These are phyloP conservation scores for Neurospora terricola DNA, from an alignment of 495 filamentous ascomycete genomes.

Conservation along the genomic window DNA sequence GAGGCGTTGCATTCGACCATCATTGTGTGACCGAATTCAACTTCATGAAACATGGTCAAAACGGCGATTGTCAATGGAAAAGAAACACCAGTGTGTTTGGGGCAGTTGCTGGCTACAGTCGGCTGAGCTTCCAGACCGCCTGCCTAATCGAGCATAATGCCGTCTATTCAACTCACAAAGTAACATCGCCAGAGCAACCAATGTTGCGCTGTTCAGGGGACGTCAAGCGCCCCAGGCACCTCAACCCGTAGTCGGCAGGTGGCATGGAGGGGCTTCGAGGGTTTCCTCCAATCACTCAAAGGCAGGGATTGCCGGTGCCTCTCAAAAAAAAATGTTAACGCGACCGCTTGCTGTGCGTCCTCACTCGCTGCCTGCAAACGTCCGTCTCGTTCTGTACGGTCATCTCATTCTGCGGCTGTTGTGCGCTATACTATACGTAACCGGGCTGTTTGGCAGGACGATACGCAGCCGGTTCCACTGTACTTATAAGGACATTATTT, in stretches of 20 bases:
- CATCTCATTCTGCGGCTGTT: background rate
- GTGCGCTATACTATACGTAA: constrained; percentile 13
- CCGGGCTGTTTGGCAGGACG: background rate
- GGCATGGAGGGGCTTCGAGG: background rate
- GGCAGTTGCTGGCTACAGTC: background rate
- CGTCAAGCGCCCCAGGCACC: background rate
- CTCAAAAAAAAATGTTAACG: background rate
- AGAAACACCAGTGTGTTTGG: background rate
- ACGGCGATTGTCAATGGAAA: background rate
- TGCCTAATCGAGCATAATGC: constrained; percentile 6
- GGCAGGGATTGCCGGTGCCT: background rate
- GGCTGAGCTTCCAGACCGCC: constrained; percentile 6
- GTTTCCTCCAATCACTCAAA: background rate
- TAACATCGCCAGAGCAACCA: background rate
- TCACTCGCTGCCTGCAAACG: background rate
- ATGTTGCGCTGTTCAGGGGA: background rate
- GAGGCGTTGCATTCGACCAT: background rate
- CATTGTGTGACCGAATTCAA: background rate
- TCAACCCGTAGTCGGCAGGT: constrained; percentile 1
- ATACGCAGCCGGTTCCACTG: background rate
- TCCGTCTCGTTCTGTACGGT: background rate
- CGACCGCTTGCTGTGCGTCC: background rate
- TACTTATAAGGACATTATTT: constrained; percentile 1
- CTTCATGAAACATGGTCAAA: background rate
- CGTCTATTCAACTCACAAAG: background rate